Base-by-base conservation (phyloP, 805 yeast genomes). In the Kodamaea neixiangensis region DNA sequence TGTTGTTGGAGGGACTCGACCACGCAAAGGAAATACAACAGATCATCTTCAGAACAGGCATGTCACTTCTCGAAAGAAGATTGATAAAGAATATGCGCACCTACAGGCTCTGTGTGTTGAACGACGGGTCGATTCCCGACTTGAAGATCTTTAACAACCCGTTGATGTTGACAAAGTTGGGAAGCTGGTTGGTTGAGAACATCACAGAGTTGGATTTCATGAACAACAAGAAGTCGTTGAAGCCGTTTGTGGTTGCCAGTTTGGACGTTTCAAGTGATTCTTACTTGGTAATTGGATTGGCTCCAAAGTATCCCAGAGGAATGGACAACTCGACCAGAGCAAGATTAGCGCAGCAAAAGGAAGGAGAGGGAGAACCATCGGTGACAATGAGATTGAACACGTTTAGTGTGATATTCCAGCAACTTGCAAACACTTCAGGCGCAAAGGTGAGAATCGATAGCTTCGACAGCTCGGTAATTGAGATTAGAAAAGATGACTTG, bases 391-490 rank as follows among this genome's bases (percentile, higher is more conserved):
- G 78, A 33, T 70, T 86, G 46, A 93, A 94, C 64, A 85, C 89
- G 6, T 94, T 94, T 63, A 92, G 97, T 43, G 81, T 86, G 51
- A 96, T 96, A 33, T 94, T 94, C 67, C 97, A 90, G 66, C 87
- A 86, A 56, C 89, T 92, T 21, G 94, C 97, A 1, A 78, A 77
- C 42, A 81, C 81, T 17, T 87, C 96, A 5, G 93, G 91, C 39
- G 97, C 97, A 2, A 84, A 87, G 58, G 91, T 91, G 15, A 79
- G 93, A 60, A 87, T 94, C 54, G 98, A 94, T 66, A 90, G 96
- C 62, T 94, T 94, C 69, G 98, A 94, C 65, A 88, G 96, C 56
- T 84, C 97, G 2, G 89, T 94, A 18, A 90, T 94, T 41, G 97
- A 94, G 69, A 85, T 94, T 40, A 72, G 89, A 53, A 86, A 85